Conservation (phyloP, 2,329 filamentous ascomycete species). For the Penicillium aurantiogriseum region DNA sequence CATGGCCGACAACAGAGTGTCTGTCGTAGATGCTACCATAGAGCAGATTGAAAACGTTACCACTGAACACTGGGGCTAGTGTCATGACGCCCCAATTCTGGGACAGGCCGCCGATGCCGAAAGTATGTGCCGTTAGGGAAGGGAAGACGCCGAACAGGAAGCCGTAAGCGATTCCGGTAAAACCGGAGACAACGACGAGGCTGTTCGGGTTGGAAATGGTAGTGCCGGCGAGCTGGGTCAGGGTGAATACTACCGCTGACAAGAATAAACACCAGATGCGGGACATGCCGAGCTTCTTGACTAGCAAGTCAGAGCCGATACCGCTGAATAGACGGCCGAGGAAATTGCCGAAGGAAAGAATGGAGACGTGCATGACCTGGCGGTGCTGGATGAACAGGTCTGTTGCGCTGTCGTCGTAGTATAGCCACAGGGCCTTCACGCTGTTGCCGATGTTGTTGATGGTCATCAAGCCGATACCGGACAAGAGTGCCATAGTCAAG, state of each 20-base stretch:
- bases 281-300: conserved; percentile 74
- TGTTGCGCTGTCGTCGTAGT: conserved; percentile 71
- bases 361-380: conserved; percentile 90
- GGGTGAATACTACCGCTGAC: conserved; percentile 72
- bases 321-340: conserved; percentile 75
- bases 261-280: conserved; percentile 88
- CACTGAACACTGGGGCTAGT: conserved; percentile 78
- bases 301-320: conserved; percentile 85
- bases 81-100: conserved; percentile 98
- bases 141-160: conserved; percentile 93
- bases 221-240: conserved; percentile 75
- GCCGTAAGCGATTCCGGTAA: conserved; percentile 87
- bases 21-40: conserved; percentile 82
- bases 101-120: conserved; percentile 82
- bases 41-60: conserved; percentile 88
- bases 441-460: conserved; percentile 99
- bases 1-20: conserved; percentile 67
- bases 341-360: conserved; percentile 87
- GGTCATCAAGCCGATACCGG: conserved; percentile 94
- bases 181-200: conserved; percentile 73
- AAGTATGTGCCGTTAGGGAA: conserved; percentile 82
- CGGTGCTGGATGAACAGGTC: conserved; percentile 73
- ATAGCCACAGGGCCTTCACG: conserved; percentile 80
- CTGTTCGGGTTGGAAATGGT: conserved; percentile 72
- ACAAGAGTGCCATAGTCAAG: conserved; percentile 80